Evolutionary conservation across 148 eudicot species (phyloP).

Genomic region (Camellia japonica): DNA sequence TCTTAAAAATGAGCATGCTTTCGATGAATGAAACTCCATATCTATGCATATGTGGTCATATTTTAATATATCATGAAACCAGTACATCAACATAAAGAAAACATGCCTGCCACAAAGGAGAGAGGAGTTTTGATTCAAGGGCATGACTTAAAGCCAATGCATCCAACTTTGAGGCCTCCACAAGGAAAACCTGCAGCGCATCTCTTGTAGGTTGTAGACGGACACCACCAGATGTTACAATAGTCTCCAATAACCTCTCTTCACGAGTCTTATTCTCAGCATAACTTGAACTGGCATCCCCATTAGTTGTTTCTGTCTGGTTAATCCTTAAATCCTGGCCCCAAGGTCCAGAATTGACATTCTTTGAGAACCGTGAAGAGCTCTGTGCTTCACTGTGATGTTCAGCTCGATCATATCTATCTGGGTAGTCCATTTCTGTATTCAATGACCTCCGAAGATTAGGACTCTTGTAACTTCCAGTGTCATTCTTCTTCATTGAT

Average conservation of each 20-base stretch:
- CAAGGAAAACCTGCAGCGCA: conserved; percentile 76
- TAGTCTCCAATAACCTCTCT: conserved; percentile 85
- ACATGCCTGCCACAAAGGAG: conserved; percentile 89
- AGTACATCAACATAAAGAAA: conserved; percentile 9
- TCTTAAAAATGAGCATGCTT: not conserved
- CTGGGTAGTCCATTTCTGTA: conserved; percentile 51
- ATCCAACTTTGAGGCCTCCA: conserved; percentile 83
- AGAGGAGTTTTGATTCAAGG: conserved; percentile 72
- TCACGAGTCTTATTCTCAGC: conserved; percentile 67
- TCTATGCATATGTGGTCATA: not conserved
- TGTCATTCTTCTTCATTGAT: conserved; percentile 57
- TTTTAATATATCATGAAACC: conserved; percentile 9
- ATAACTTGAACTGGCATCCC: conserved; percentile 43
- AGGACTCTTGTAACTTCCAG: conserved; percentile 83
- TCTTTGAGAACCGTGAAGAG: conserved; percentile 38
- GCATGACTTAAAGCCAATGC: conserved; percentile 74
- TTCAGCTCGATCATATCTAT: conserved; percentile 50
- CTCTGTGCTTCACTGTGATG: conserved; percentile 42
- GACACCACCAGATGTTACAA: conserved; percentile 95
- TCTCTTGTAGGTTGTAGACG: conserved; percentile 95
- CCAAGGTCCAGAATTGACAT: conserved; percentile 59
- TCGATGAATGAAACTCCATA: not conserved
- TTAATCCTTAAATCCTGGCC: conserved; percentile 49
- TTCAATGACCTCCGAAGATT: conserved; percentile 80
- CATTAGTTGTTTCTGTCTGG: conserved; percentile 47